phyloP scores from a whole-genome alignment of 1,139 yeast species.

The Sugiyamaella pinicola region DNA sequence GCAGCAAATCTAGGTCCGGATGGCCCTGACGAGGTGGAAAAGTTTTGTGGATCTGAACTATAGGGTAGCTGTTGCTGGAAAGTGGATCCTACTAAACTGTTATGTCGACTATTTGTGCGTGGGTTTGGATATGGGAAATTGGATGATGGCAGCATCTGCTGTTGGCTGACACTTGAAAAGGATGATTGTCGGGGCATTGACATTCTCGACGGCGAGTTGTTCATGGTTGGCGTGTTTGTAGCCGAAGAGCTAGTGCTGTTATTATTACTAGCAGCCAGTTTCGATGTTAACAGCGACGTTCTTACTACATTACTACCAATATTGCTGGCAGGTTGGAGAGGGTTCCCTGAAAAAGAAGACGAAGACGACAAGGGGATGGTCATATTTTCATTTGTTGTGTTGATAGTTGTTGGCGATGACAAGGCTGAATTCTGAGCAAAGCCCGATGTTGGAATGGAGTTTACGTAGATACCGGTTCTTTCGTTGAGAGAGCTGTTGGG shows the following conservation, averaged over 20 bases:
- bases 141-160: constrained; percentile 17
- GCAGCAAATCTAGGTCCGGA: neutral
- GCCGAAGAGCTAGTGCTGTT: constrained; percentile 11
- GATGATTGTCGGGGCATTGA: constrained; percentile 12
- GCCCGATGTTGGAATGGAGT: too few relatives aligned
- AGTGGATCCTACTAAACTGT: constrained; percentile 19
- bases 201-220: constrained; percentile 16
- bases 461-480: constrained; percentile 13
- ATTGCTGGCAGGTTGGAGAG: constrained; percentile 7
- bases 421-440: neutral
- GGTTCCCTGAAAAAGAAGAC: constrained; percentile 12
- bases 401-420: constrained; percentile 2
- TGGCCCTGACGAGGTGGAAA: constrained; percentile 20
- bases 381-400: neutral
- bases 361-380: neutral
- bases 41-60: constrained; percentile 26
- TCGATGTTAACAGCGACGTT: constrained; percentile 39
- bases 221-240: constrained; percentile 3
- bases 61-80: constrained; percentile 23
- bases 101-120: constrained; percentile 23
- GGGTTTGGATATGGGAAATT: constrained; percentile 30
- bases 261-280: constrained; percentile 32
- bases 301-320: constrained; percentile 23
- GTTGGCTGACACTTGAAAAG: constrained; percentile 4
- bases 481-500: constrained; percentile 19